Evolutionary conservation across 2,329 filamentous ascomycete genomes (phyloP), one percentile per base, ranked within the genome.

Genomic region (Penicillium sp.): DNA sequence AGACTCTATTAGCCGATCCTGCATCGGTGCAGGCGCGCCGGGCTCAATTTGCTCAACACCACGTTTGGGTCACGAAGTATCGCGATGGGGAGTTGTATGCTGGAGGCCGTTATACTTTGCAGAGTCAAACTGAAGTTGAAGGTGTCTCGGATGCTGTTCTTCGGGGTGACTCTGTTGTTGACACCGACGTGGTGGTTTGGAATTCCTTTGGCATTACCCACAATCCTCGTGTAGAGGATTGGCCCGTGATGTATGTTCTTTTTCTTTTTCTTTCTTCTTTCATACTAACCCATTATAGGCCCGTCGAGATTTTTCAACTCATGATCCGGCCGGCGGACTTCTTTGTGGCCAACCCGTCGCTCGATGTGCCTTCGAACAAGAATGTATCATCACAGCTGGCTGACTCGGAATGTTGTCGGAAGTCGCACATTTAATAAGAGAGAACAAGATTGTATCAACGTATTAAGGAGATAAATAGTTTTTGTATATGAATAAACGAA

Each of bases 101-200:
- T 0, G 79, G 77, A n/a, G 81, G 82, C 0, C 76, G 77, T 35
- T 82, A 82, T 61, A 84, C 82, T 0, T 78, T 83, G 55, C 82
- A 84, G 63, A 74, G 73, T 44, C 72, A 77, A 17, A 65, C 75
- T 38, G 73, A 78, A 36, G 63, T 70, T 7, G 65, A 70, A 16
- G 69, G 69, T 31, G 69, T 73, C 5, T 63, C 70, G 1, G 70
- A 72, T 56, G 70, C 70, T 1, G 67, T 71, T 43, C 66, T 67
- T 57, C 66, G 68, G 0, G 66, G 70, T 11, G 68, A 71, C 6
- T 53, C 60, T 9, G 73, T 77, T 3, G 61, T 65, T 3, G 71
- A 77, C 55, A 69, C 73, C 6, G 75, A 78, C 58, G 72, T 78
- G 6, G 75, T 77, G 12, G 66, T 78, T 26, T 78, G 75, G 75